Percentiles rank a stretch among this genome's conserved stretches.
Evolutionary conservation across 495 filamentous ascomycete species (phyloP).

Genomic region (Penicillium pulvis): DNA sequence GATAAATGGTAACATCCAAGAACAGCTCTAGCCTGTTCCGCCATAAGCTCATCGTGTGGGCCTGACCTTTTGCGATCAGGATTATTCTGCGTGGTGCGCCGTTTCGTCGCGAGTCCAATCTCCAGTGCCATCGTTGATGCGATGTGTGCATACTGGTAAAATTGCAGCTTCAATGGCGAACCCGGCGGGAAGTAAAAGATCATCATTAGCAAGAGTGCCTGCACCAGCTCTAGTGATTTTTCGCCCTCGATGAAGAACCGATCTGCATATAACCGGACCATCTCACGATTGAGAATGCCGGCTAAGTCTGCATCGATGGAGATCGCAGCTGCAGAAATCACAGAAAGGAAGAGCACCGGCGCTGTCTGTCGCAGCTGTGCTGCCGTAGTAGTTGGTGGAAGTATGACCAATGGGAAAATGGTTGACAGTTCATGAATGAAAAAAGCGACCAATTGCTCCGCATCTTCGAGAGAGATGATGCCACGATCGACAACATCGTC

Average conservation of each 20-base stretch:
- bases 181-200: slow-evolving; percentile 54
- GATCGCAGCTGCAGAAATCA: slow-evolving; percentile 50
- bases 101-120: slow-evolving; percentile 49
- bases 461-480: slow-evolving; percentile 46
- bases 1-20: slow-evolving; percentile 51
- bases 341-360: slow-evolving; percentile 52
- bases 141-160: slow-evolving; percentile 58
- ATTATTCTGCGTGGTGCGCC: slow-evolving; percentile 24
- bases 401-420: slow-evolving; percentile 46
- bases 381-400: slow-evolving; percentile 40
- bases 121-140: slow-evolving; percentile 57
- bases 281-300: slow-evolving; percentile 47
- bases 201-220: slow-evolving; percentile 50
- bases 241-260: slow-evolving; percentile 51
- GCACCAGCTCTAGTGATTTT: slow-evolving; percentile 56
- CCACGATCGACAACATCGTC: slow-evolving; percentile 51
- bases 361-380: slow-evolving; percentile 44
- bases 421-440: slow-evolving; percentile 46
- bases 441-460: slow-evolving; percentile 44
- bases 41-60: slow-evolving; percentile 37
- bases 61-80: slow-evolving; percentile 25
- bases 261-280: slow-evolving; percentile 49
- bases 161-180: slow-evolving; percentile 49
- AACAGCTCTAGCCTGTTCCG: slow-evolving; percentile 47
- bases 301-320: slow-evolving; percentile 45